phyloP scores from a whole-genome alignment of 441 rosid genomes.

The Manihot esculenta region DNA sequence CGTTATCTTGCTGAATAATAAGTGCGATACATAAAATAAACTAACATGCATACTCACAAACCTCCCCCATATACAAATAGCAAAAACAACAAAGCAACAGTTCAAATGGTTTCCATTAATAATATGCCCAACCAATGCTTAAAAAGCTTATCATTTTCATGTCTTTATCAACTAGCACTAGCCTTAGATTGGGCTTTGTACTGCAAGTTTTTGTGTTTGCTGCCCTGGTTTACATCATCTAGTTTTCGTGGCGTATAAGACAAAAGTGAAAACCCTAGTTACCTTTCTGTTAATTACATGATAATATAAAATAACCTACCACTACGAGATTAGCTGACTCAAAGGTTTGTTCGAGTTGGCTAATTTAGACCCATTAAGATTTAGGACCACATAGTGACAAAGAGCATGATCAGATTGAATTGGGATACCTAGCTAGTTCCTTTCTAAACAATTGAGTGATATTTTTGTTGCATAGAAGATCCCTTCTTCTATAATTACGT shows the following conservation, averaged over 20 bases:
- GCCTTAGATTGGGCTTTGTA: background rate
- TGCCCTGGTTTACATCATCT: slow-evolving; percentile 3
- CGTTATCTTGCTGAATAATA: slow-evolving; percentile 24
- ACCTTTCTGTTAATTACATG: background rate
- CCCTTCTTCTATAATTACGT: slow-evolving; percentile 39
- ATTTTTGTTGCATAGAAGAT: slow-evolving; percentile 24
- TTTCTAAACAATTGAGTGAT: slow-evolving; percentile 20
- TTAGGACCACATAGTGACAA: slow-evolving; percentile 20
- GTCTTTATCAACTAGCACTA: slow-evolving; percentile 8
- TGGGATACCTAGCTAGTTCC: slow-evolving; percentile 19
- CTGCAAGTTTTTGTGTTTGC: slow-evolving; percentile 6
- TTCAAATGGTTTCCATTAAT: background rate
- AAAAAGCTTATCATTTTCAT: slow-evolving; percentile 8
- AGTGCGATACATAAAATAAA: slow-evolving; percentile 13
- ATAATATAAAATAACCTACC: slow-evolving; percentile 20
- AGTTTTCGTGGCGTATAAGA: slow-evolving; percentile 20
- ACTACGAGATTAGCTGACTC: slow-evolving; percentile 31
- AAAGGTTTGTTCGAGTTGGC: slow-evolving; percentile 18
- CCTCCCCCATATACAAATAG: slow-evolving; percentile 15
- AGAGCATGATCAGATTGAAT: slow-evolving; percentile 33
- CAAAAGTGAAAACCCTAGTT: slow-evolving; percentile 18
- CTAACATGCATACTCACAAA: slow-evolving; percentile 14
- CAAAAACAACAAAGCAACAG: slow-evolving; percentile 25
- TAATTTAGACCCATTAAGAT: slow-evolving; percentile 21
- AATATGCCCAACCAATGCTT: slow-evolving; percentile 2